Conservation (phyloP, 257 asterid species). For the Solanum lycopersicoides region DNA sequence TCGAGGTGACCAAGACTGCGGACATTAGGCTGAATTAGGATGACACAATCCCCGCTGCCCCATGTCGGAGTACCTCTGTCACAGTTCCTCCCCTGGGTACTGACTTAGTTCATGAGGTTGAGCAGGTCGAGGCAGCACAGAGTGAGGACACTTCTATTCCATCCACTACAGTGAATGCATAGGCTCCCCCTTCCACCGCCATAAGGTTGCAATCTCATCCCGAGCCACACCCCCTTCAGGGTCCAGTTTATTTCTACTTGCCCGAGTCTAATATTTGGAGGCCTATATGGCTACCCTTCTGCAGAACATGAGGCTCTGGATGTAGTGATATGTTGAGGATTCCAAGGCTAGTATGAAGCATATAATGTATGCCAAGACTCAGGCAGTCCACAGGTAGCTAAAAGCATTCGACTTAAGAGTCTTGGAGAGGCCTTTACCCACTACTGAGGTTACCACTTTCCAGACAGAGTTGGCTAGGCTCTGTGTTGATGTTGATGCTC, state of each 20-base stretch:
- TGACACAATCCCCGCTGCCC: fast-evolving
- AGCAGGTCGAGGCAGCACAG: not conserved
- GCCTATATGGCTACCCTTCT: not conserved
- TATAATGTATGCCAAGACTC: not conserved
- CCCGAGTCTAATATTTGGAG: not conserved
- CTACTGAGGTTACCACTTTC: no score
- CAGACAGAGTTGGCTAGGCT: no score
- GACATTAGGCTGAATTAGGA: no score
- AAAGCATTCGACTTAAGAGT: not conserved
- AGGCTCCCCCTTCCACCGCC: not conserved
- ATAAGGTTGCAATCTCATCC: fast-evolving
- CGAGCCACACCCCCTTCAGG: not conserved
- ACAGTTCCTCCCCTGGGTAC: fast-evolving
- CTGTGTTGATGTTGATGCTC: no score
- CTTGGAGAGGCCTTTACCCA: not conserved
- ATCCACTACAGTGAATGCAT: not conserved
- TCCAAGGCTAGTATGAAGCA: fast-evolving
- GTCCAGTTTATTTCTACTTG: not conserved
- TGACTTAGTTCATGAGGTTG: no score
- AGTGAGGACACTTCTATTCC: not conserved
- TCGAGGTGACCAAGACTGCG: not conserved
- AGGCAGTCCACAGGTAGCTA: not conserved
- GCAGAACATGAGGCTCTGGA: no score
- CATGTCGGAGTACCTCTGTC: no score
- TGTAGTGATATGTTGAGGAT: not conserved